Evolutionary conservation across 352 stramenopile genomes (phyloP).

Genomic region (Pythium guiyangense): DNA sequence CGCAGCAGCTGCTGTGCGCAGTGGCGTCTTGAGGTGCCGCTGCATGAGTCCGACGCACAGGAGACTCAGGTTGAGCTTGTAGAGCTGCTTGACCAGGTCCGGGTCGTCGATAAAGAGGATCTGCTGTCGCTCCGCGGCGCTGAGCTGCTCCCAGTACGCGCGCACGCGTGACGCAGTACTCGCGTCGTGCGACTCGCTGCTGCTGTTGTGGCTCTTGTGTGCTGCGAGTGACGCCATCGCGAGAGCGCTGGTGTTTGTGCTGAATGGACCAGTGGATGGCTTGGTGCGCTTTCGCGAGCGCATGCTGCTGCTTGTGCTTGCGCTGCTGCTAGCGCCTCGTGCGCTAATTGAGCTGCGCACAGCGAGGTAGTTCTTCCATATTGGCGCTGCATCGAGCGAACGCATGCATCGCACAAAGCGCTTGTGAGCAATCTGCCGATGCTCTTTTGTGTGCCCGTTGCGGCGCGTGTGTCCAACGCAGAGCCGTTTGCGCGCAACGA

Average conservation of each 20-base stretch:
- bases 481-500: no score
- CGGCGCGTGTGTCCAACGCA: neutral
- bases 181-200: neutral
- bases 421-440: no score
- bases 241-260: neutral
- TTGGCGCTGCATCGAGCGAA: slow-evolving; percentile 21
- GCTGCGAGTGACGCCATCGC: neutral
- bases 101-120: slow-evolving; percentile 77
- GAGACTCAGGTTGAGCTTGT: slow-evolving; percentile 84
- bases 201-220: neutral
- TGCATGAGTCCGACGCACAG: slow-evolving; percentile 84
- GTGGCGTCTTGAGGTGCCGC: slow-evolving; percentile 60
- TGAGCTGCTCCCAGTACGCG: slow-evolving; percentile 67
- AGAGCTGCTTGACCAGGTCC: slow-evolving; percentile 82
- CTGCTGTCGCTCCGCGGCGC: slow-evolving; percentile 56
- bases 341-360: slow-evolving; percentile 24
- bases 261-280: slow-evolving; percentile 8
- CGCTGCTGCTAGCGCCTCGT: neutral
- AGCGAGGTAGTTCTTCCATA: slow-evolving; percentile 67
- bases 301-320: neutral
- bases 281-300: slow-evolving; percentile 43
- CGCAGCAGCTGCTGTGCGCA: slow-evolving; percentile 10
- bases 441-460: neutral
- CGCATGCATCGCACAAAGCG: no score
- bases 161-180: slow-evolving; percentile 26